A percentile compares a stretch with the other conserved stretches of the same genome.
These are phyloP conservation scores for Neofusicoccum parvum DNA, from an alignment of 2,329 filamentous ascomycete genomes.

Conservation along the genomic window DNA sequence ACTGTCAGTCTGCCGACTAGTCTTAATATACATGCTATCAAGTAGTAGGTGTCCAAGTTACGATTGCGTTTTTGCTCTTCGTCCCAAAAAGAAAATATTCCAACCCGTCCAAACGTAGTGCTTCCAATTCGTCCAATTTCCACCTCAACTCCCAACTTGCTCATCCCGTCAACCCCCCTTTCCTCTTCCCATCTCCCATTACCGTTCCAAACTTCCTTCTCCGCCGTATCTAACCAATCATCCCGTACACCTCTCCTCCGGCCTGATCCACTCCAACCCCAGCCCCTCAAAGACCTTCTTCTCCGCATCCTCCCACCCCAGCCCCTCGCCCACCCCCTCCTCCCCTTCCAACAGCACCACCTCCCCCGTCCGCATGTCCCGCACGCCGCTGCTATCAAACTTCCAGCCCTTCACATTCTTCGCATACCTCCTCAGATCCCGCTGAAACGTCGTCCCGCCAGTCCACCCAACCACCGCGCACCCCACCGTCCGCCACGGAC, in stretches of 20 bases:
- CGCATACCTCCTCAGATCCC: constrained; percentile 80
- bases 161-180: too few relatives aligned
- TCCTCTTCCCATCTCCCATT: too few relatives aligned
- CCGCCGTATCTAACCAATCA: constrained; percentile 27
- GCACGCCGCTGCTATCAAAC: constrained; percentile 88
- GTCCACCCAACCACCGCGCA: constrained; percentile 89
- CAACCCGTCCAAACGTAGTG: too few relatives aligned
- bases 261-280: constrained; percentile 56
- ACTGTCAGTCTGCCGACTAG: too few relatives aligned
- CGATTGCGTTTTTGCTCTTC: too few relatives aligned
- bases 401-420: constrained; percentile 73
- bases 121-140: too few relatives aligned
- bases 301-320: constrained; percentile 70
- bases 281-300: constrained; percentile 77
- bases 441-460: constrained; percentile 84
- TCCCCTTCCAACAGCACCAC: constrained; percentile 67
- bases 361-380: constrained; percentile 68
- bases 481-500: constrained; percentile 84
- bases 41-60: too few relatives aligned
- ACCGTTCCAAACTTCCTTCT: too few relatives aligned
- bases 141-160: too few relatives aligned
- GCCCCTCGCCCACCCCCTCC: constrained; percentile 44
- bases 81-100: too few relatives aligned
- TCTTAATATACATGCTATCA: too few relatives aligned
- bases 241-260: constrained; percentile 48